A percentile compares a stretch with the other conserved stretches of the same genome.
phyloP scores from a whole-genome alignment of 768 basidiomycete genomes.

The Asterophora lycoperdoides region DNA sequence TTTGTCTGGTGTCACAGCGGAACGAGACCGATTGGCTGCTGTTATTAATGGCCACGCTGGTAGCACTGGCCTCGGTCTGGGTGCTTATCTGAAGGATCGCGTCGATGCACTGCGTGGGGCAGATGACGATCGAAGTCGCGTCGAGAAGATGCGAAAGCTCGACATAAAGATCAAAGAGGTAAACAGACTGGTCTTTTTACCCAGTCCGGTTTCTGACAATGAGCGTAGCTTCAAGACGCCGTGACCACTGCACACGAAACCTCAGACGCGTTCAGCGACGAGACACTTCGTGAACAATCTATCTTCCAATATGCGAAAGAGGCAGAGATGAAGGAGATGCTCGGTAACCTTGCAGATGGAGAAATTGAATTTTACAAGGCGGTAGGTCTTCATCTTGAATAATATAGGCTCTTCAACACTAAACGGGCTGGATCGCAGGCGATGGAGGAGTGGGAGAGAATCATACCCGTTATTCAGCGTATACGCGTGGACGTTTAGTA shows the following conservation, averaged over 20 bases:
- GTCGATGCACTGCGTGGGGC: conserved; percentile 90
- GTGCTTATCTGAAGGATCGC: conserved; percentile 87
- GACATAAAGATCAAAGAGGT: conserved; percentile 97
- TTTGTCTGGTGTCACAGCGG: conserved; percentile 85
- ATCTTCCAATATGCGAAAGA: conserved; percentile 90
- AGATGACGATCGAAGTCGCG: conserved; percentile 89
- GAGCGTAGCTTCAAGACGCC: conserved; percentile 83
- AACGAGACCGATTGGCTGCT: conserved; percentile 89
- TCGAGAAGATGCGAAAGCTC: conserved; percentile 90
- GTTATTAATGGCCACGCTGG: conserved; percentile 87
- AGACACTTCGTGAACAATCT: conserved; percentile 86
- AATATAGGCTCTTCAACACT: not conserved
- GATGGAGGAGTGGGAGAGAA: conserved; percentile 97
- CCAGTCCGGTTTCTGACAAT: not conserved
- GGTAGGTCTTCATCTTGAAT: conserved; percentile 27
- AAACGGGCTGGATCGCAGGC: conserved; percentile 42
- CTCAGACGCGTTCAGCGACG: conserved; percentile 93
- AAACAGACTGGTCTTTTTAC: conserved; percentile 10
- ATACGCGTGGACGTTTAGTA: conserved; percentile 59
- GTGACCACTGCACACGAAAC: conserved; percentile 95
- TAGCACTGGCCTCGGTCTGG: conserved; percentile 76
- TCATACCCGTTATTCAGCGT: conserved; percentile 89
- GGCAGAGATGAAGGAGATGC: conserved; percentile 95
- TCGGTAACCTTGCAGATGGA: conserved; percentile 85
- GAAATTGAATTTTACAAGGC: conserved; percentile 94